Evolutionary conservation across 805 yeast species (phyloP).

Genomic region (Suhomyces emberorum): DNA sequence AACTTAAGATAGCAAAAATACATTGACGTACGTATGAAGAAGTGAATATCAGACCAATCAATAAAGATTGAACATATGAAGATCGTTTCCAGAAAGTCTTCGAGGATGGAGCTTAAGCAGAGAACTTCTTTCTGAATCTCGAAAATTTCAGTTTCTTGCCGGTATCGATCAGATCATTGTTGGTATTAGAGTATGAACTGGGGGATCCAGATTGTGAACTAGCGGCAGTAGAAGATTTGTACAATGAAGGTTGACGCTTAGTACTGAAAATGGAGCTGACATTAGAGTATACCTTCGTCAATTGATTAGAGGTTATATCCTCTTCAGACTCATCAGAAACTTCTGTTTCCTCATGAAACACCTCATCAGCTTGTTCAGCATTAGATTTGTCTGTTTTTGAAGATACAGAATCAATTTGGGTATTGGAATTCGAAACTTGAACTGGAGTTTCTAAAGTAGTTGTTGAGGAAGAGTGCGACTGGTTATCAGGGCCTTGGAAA

Average conservation of each 20-base stretch:
- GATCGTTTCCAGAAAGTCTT: not conserved
- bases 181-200: not conserved
- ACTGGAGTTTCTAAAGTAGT: not conserved
- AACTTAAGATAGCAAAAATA: no score
- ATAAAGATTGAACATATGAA: no score
- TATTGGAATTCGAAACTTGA: no score
- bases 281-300: slow-evolving; percentile 22
- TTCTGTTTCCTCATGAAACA: not conserved
- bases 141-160: slow-evolving; percentile 6
- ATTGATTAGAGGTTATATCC: slow-evolving; percentile 3
- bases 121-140: slow-evolving; percentile 9
- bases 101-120: not conserved
- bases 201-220: slow-evolving; percentile 4
- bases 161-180: not conserved
- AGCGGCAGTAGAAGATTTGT: slow-evolving; percentile 1
- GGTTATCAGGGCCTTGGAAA: not conserved
- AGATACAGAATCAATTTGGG: no score
- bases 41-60: no score
- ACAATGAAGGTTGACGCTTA: slow-evolving; percentile 6
- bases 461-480: no score
- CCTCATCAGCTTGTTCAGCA: not conserved
- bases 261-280: slow-evolving; percentile 28
- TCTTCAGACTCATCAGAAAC: slow-evolving; percentile 4
- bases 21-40: no score
- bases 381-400: not conserved